Evolutionary conservation across 2,329 filamentous ascomycete genomes (phyloP).

Genomic region (Aspergillus neoniger): DNA sequence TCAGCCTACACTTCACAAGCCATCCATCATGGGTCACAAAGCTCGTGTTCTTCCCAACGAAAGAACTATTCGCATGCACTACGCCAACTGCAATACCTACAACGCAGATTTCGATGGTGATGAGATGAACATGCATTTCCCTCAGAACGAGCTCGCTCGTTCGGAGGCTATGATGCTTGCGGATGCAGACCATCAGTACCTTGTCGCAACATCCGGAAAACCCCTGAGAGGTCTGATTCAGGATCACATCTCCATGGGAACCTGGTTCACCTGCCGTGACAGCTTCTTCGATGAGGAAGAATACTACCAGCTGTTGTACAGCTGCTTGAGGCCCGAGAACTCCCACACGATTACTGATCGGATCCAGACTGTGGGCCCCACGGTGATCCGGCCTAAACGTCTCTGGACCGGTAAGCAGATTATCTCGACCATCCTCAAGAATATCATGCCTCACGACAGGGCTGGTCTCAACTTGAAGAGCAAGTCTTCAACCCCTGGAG

Average conservation of each 20-base stretch:
- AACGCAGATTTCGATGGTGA: slow-evolving; percentile 99
- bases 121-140: slow-evolving; percentile 99
- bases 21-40: slow-evolving; percentile 97
- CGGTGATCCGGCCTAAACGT: slow-evolving; percentile 75
- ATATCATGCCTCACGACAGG: slow-evolving; percentile 77
- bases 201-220: slow-evolving; percentile 90
- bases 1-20: slow-evolving; percentile 95
- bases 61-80: slow-evolving; percentile 98
- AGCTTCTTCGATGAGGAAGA: slow-evolving; percentile 84
- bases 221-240: slow-evolving; percentile 95
- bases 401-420: slow-evolving; percentile 97
- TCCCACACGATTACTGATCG: slow-evolving; percentile 82
- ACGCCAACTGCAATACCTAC: slow-evolving; percentile 99
- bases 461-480: slow-evolving; percentile 77
- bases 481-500: slow-evolving; percentile 74
- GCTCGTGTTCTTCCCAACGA: slow-evolving; percentile 90
- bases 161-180: slow-evolving; percentile 91
- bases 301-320: slow-evolving; percentile 93
- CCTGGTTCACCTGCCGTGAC: slow-evolving; percentile 86
- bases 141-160: slow-evolving; percentile 91
- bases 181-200: slow-evolving; percentile 95
- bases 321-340: slow-evolving; percentile 82
- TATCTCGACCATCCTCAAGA: slow-evolving; percentile 87
- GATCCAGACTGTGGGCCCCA: slow-evolving; percentile 77
- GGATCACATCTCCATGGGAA: slow-evolving; percentile 94